Base-by-base conservation (phyloP, 1,284 basidiomycete genomes). In the Fomitopsis pinicola region DNA sequence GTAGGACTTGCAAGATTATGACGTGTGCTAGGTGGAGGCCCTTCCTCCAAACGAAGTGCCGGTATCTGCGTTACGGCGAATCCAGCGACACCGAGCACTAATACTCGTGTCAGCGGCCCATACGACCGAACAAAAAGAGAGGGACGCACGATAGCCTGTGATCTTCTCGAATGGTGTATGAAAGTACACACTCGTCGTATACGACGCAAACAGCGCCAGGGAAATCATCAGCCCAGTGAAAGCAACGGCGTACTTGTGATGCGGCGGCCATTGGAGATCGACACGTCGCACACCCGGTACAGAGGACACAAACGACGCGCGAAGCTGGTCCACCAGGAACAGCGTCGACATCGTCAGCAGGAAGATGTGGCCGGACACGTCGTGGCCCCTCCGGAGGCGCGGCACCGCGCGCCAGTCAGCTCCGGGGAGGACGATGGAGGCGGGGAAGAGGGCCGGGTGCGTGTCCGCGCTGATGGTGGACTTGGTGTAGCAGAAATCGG, bases 281-380 rank as follows among this genome's bases (percentile, higher is more conserved):
- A 35, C 50, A 40, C 42, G 48, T 54, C 36, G 55, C 44, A 36
- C 42, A 46, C 55, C 40, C 4, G 33, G 61, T 2, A 61, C 46
- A 15, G 59, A 52, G 1, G 63, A 35, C 8, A 59, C 71, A 60
- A 86, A 75, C 26, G 83, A 83, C 42, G 79, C 72, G 59, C 78
- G 69, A 17, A 97, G 73, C 72, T 95, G 92, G 69, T 95, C 87
- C 1, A 86, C 80, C 44, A 97, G 81, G 71, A 97, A 89, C 19
- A 97, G 78, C 8, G 84, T 78, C n/a, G 89, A 83, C 77, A 97
- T 84, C 1, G 91, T 91, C 66, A 98, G 83, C 64, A 99, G 83
- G 78, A 98, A 98, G 30, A 95, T 83, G 72, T 99, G 97, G 2
- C 96, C 96, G 0, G 94, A 96, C 14, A 98, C 86, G 71, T 99